Evolutionary conservation across 2,329 filamentous ascomycete species (phyloP).

Genomic region (Didymella pomorum): DNA sequence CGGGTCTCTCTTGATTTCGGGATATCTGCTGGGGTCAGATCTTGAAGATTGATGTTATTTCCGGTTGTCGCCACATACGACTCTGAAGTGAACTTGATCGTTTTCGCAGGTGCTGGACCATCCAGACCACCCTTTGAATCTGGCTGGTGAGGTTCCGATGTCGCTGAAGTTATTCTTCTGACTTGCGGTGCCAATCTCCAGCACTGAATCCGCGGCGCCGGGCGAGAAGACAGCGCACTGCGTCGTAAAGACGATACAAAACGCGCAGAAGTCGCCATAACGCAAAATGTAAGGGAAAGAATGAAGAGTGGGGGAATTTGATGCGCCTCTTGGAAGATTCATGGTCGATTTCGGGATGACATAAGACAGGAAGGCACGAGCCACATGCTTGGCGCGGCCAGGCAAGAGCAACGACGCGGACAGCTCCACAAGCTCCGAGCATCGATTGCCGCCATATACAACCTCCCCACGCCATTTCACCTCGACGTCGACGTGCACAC

Average conservation of each 20-base stretch:
- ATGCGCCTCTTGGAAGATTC: slow-evolving; percentile 27
- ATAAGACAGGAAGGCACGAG: slow-evolving; percentile 37
- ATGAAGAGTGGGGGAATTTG: slow-evolving; percentile 30
- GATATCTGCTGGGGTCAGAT: slow-evolving; percentile 62
- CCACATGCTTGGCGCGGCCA: slow-evolving; percentile 44
- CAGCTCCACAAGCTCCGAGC: slow-evolving; percentile 47
- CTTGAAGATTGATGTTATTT: slow-evolving; percentile 9
- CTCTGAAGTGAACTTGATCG: slow-evolving; percentile 81
- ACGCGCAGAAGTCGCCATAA: slow-evolving; percentile 49
- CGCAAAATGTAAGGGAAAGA: slow-evolving; percentile 26
- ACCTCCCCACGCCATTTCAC: slow-evolving; percentile 20
- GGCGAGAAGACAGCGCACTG: slow-evolving; percentile 38
- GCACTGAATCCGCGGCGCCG: slow-evolving; percentile 31
- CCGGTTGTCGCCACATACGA: slow-evolving; percentile 58
- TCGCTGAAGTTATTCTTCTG: slow-evolving; percentile 52
- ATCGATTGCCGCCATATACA: slow-evolving; percentile 33
- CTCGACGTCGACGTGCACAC: slow-evolving; percentile 8
- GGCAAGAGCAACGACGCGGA: slow-evolving; percentile 51
- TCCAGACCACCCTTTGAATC: slow-evolving; percentile 47
- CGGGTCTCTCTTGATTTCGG: slow-evolving; percentile 79
- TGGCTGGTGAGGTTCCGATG: slow-evolving; percentile 52
- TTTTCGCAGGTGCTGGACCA: slow-evolving; percentile 50
- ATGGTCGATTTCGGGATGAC: slow-evolving; percentile 32
- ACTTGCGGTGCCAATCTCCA: slow-evolving; percentile 43
- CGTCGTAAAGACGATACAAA: slow-evolving; percentile 46